These are phyloP conservation scores for Diplotaxis tenuifolia DNA, from an alignment of 345 rosid species.

Conservation along the genomic window DNA sequence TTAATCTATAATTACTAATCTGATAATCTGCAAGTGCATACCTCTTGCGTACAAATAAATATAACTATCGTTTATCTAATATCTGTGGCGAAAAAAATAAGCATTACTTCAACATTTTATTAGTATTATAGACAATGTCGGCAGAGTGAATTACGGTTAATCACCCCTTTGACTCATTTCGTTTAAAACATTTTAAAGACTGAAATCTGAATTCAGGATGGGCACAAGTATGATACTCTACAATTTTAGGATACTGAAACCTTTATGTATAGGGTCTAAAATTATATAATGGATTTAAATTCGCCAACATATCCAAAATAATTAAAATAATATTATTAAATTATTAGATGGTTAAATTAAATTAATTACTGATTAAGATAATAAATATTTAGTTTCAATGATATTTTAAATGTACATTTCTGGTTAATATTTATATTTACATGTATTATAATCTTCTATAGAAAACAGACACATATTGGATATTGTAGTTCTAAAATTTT, in stretches of 20 bases:
- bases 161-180: constrained; percentile 22
- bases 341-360: too few relatives aligned
- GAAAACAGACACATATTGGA: too few relatives aligned
- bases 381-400: not conserved
- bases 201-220: not conserved
- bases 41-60: not conserved
- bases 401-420: not conserved
- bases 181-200: not conserved
- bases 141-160: constrained; percentile 26
- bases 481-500: too few relatives aligned
- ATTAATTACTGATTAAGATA: not conserved
- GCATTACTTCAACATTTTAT: not conserved
- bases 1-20: not conserved
- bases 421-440: not conserved
- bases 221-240: not conserved
- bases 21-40: constrained; percentile 17
- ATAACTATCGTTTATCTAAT: not conserved
- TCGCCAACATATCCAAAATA: not conserved
- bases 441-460: too few relatives aligned
- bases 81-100: constrained; percentile 11
- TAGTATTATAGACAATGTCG: constrained; percentile 15
- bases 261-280: not conserved
- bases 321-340: too few relatives aligned
- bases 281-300: not conserved
- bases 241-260: not conserved